Percentiles rank a stretch among this genome's conserved stretches.
Evolutionary conservation across 805 yeast genomes (phyloP).

Genomic region (Cyberlindnera meyerae): DNA sequence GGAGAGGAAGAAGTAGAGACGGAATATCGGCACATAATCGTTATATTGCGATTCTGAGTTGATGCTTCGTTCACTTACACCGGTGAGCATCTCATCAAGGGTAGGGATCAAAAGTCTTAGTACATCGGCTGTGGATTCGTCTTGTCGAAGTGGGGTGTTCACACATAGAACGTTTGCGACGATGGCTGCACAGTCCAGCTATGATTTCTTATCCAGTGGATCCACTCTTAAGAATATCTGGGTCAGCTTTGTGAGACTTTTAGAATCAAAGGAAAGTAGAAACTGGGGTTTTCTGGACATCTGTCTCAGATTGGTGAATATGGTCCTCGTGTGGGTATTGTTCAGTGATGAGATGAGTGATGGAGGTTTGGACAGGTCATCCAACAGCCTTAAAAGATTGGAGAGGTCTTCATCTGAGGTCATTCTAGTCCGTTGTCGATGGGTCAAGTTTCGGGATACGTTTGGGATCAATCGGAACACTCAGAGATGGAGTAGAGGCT

Average conservation of each 20-base stretch:
- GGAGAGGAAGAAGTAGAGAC: slow-evolving; percentile 22
- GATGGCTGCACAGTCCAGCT: slow-evolving; percentile 19
- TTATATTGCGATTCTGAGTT: slow-evolving; percentile 23
- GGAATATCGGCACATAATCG: slow-evolving; percentile 24
- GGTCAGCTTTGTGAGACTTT: slow-evolving; percentile 9
- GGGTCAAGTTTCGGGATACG: too few relatives aligned
- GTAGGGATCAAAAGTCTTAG: slow-evolving; percentile 10
- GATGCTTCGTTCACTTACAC: slow-evolving; percentile 24
- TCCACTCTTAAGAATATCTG: slow-evolving; percentile 8
- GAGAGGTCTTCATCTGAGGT: slow-evolving; percentile 1
- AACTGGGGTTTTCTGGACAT: slow-evolving; percentile 16
- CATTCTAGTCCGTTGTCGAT: too few relatives aligned
- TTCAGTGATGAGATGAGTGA: too few relatives aligned
- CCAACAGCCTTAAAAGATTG: neutral
- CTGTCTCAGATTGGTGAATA: slow-evolving; percentile 12
- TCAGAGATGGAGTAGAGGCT: too few relatives aligned
- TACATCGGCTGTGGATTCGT: neutral
- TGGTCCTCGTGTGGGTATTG: slow-evolving; percentile 4
- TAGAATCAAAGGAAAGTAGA: slow-evolving; percentile 11
- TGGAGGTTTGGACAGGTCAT: too few relatives aligned
- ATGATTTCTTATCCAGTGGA: slow-evolving; percentile 7
- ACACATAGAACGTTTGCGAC: slow-evolving; percentile 21
- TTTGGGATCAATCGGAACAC: too few relatives aligned
- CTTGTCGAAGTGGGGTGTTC: slow-evolving; percentile 16
- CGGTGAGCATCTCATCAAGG: slow-evolving; percentile 15